Percentiles rank a stretch among this genome's conserved stretches.
These are phyloP conservation scores for Parafenestella ontariensis DNA, from an alignment of 2,329 filamentous ascomycete genomes.

Conservation along the genomic window DNA sequence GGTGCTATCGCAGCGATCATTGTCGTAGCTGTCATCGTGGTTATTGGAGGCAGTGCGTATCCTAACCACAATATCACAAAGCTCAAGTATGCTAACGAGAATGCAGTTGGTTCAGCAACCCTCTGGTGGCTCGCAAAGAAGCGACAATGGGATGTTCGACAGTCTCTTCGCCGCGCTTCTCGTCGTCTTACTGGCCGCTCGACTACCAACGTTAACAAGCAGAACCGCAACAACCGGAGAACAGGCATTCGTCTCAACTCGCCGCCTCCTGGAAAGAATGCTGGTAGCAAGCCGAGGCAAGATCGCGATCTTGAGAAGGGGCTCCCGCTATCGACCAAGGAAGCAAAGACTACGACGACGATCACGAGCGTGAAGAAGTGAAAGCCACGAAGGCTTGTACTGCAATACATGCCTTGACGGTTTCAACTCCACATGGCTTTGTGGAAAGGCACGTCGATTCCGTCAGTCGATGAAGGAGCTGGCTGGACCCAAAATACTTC, in stretches of 20 bases:
- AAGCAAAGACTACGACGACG: conserved; percentile 40
- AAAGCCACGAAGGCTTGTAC: neutral
- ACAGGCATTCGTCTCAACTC: conserved; percentile 46
- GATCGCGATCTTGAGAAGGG: conserved; percentile 47
- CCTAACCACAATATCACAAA: neutral
- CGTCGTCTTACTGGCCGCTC: conserved; percentile 54
- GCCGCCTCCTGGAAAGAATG: conserved; percentile 37
- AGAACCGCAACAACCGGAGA: conserved; percentile 43
- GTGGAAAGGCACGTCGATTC: neutral
- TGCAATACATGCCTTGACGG: neutral
- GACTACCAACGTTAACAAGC: conserved; percentile 29
- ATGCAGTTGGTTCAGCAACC: conserved; percentile 66
- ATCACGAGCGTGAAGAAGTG: conserved; percentile 40
- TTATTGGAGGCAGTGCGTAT: conserved; percentile 67
- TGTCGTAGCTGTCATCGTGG: conserved; percentile 71
- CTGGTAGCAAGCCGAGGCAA: conserved; percentile 20
- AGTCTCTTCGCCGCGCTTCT: conserved; percentile 72
- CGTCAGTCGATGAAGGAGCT: neutral
- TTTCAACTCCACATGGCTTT: neutral
- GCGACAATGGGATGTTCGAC: conserved; percentile 79
- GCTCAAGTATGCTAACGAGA: conserved; percentile 15
- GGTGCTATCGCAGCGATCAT: conserved; percentile 78
- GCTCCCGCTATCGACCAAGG: conserved; percentile 27
- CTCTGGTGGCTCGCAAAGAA: conserved; percentile 85
- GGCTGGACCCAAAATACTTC: neutral